phyloP scores from a whole-genome alignment of 2,329 filamentous ascomycete genomes.

The Lachnellula suecica region DNA sequence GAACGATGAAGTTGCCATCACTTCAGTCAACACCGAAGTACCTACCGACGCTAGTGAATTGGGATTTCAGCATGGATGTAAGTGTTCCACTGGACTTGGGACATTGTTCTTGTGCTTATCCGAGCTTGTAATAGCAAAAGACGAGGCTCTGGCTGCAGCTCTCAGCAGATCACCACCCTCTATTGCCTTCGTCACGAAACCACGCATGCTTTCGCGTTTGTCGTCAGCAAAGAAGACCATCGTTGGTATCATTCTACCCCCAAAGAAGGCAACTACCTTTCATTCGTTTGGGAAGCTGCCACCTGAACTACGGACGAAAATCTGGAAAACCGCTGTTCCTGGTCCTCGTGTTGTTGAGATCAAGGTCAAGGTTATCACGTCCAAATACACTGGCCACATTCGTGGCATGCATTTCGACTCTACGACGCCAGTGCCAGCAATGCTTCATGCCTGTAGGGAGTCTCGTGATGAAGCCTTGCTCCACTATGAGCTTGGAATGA shows the following conservation, averaged over 20 bases:
- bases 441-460: slow-evolving; percentile 1
- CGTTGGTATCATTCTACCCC: background rate
- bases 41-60: no score
- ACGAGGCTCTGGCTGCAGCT: background rate
- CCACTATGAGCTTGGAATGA: slow-evolving; percentile 1
- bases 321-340: background rate
- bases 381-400: background rate
- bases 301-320: background rate
- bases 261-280: background rate
- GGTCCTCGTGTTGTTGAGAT: background rate
- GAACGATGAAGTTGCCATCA: background rate
- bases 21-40: background rate
- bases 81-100: no score
- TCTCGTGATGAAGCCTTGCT: background rate
- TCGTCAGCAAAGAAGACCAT: background rate
- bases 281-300: background rate
- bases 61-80: no score
- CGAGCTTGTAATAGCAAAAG: no score
- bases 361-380: background rate
- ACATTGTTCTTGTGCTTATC: no score
- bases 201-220: background rate
- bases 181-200: background rate
- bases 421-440: background rate
- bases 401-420: background rate
- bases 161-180: background rate